phyloP scores from a whole-genome alignment of 768 basidiomycete genomes.

The Leucogyrophana mollusca region DNA sequence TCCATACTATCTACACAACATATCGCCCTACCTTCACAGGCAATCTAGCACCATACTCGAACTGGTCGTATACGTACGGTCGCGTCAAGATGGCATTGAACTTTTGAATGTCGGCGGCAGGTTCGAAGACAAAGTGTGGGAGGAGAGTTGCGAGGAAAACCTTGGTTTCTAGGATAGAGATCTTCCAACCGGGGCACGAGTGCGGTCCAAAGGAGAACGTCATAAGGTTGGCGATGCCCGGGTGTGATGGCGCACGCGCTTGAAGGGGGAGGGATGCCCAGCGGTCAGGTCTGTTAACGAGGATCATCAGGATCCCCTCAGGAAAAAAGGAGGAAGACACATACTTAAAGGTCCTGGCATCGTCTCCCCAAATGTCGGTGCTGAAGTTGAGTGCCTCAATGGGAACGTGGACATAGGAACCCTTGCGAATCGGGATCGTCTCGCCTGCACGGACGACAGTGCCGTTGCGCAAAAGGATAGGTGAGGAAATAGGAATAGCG shows the following conservation, averaged over 20 bases:
- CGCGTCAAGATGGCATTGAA: conserved; percentile 49
- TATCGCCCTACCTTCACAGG: conserved; percentile 35
- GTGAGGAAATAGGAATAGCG: conserved; percentile 47
- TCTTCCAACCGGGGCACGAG: conserved; percentile 49
- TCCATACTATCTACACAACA: conserved; percentile 1
- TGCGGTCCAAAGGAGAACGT: conserved; percentile 53
- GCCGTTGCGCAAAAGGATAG: conserved; percentile 43
- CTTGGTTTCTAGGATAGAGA: conserved; percentile 50
- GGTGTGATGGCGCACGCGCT: conserved; percentile 36
- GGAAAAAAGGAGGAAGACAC: conserved; percentile 15
- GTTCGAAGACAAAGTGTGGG: conserved; percentile 44
- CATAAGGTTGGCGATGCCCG: conserved; percentile 51
- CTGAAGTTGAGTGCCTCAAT: conserved; percentile 54
- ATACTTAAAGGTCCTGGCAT: conserved; percentile 54
- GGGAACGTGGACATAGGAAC: conserved; percentile 55
- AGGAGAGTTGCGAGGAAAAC: conserved; percentile 46
- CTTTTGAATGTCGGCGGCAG: conserved; percentile 43
- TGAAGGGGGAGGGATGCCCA: conserved; percentile 42
- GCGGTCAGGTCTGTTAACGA: conserved; percentile 46
- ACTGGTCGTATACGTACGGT: conserved; percentile 44
- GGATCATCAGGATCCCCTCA: neutral
- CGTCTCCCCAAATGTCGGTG: conserved; percentile 54
- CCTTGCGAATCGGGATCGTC: conserved; percentile 47
- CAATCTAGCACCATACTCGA: conserved; percentile 38
- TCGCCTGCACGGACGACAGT: conserved; percentile 33